phyloP scores from a whole-genome alignment of 306 rosid species.

The Astragalus glycyphyllos region DNA sequence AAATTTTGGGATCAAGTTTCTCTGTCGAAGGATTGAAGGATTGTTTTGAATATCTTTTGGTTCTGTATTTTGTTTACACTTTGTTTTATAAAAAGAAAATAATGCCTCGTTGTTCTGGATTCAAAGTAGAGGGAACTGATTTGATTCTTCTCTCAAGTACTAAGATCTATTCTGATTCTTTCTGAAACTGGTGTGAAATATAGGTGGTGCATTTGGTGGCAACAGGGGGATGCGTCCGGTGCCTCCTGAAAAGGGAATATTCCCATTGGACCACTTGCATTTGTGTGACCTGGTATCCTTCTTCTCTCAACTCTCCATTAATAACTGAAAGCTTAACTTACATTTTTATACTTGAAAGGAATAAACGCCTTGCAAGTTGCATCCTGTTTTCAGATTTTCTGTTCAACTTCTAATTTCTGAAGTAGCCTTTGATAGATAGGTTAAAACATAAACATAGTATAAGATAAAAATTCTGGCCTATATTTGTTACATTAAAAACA shows the following conservation, averaged over 20 bases:
- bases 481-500: conserved; percentile 2
- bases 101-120: neutral
- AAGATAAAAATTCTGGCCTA: neutral
- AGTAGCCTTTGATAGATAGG: conserved; percentile 5
- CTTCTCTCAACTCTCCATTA: conserved; percentile 10
- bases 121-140: neutral
- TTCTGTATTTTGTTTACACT: neutral
- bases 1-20: neutral
- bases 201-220: conserved; percentile 98
- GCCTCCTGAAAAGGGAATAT: conserved; percentile 97
- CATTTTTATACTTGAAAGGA: neutral
- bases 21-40: neutral
- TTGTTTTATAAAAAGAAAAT: neutral
- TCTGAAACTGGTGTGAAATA: conserved; percentile 23
- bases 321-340: neutral
- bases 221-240: conserved; percentile 88
- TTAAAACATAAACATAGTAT: neutral
- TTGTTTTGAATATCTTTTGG: neutral
- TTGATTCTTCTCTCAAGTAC: neutral
- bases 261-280: conserved; percentile 95
- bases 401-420: neutral
- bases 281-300: conserved; percentile 83
- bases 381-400: neutral
- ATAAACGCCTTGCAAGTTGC: neutral
- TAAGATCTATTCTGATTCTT: neutral